phyloP scores from a whole-genome alignment of 441 rosid species.

The Erysimum cheiri region DNA sequence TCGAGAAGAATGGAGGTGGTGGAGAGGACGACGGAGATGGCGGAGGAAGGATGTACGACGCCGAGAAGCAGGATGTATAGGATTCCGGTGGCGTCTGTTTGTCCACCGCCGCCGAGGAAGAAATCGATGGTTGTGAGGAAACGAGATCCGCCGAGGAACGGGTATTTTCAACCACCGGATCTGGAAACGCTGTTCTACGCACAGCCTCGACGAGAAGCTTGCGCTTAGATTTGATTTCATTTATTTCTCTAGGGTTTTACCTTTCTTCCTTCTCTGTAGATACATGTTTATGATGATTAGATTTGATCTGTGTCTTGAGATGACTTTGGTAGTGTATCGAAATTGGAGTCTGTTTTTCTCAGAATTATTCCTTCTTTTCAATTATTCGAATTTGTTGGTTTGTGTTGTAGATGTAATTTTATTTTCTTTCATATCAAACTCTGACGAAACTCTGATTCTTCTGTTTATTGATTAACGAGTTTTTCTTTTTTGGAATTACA shows the following conservation, averaged over 20 bases:
- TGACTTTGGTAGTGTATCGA: constrained; percentile 11
- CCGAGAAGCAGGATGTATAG: constrained; percentile 55
- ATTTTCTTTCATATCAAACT: not conserved
- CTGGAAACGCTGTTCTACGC: constrained; percentile 56
- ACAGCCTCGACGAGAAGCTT: constrained; percentile 46
- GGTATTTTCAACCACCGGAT: constrained; percentile 69
- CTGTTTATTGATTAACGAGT: not conserved
- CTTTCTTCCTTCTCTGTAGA: constrained; percentile 6
- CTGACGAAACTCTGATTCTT: too few species aligned
- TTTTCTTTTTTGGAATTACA: not conserved
- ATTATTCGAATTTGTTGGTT: not conserved
- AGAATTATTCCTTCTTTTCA: too few species aligned
- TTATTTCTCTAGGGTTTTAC: constrained; percentile 10
- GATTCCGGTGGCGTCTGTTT: constrained; percentile 49
- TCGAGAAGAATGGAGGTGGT: constrained; percentile 40
- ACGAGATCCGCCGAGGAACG: constrained; percentile 57
- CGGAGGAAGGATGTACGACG: constrained; percentile 59
- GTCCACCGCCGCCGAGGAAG: constrained; percentile 75
- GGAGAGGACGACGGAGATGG: constrained; percentile 36
- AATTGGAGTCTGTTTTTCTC: not conserved
- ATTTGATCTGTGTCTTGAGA: not conserved
- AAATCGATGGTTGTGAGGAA: constrained; percentile 43
- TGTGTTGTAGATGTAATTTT: constrained; percentile 8
- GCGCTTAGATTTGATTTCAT: constrained; percentile 36
- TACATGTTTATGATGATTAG: constrained; percentile 37